Evolutionary conservation across 2,329 filamentous ascomycete genomes (phyloP).

Genomic region (Beauveria asiatica): DNA sequence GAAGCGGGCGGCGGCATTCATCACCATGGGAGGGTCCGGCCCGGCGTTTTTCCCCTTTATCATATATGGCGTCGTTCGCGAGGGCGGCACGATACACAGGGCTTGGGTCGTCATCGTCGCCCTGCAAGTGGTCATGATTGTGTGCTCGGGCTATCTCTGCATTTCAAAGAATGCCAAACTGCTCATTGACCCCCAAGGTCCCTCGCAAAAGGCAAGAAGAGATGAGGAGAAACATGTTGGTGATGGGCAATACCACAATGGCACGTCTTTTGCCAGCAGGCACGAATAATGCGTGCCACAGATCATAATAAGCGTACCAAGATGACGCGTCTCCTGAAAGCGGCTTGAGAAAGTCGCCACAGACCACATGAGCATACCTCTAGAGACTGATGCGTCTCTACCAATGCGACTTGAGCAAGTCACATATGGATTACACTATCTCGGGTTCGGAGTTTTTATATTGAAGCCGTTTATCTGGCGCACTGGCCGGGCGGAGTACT

Average conservation of each 20-base stretch:
- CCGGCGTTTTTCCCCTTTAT: constrained; percentile 69
- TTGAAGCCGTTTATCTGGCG: background rate
- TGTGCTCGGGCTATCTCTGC: constrained; percentile 43
- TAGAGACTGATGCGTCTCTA: background rate
- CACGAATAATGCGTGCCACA: background rate
- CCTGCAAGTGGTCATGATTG: constrained; percentile 36
- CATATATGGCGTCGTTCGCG: constrained; percentile 56
- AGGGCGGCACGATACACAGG: constrained; percentile 51
- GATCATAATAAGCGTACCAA: background rate
- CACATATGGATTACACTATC: background rate
- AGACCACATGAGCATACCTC: background rate
- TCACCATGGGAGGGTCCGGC: constrained; percentile 68
- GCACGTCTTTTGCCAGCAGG: background rate
- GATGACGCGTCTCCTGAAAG: background rate
- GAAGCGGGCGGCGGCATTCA: constrained; percentile 68
- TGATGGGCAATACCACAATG: background rate
- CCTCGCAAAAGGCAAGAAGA: background rate
- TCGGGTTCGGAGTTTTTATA: background rate
- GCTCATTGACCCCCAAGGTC: constrained; percentile 28
- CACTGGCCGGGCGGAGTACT: background rate
- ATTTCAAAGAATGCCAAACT: constrained; percentile 36
- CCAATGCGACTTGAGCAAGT: background rate
- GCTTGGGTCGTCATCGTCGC: constrained; percentile 56
- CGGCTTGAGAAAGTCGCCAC: background rate
- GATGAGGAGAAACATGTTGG: background rate